A percentile compares a stretch with the other conserved stretches of the same genome.
Evolutionary conservation across 2,329 filamentous ascomycete genomes (phyloP).

Genomic region (Xylariales sp.): DNA sequence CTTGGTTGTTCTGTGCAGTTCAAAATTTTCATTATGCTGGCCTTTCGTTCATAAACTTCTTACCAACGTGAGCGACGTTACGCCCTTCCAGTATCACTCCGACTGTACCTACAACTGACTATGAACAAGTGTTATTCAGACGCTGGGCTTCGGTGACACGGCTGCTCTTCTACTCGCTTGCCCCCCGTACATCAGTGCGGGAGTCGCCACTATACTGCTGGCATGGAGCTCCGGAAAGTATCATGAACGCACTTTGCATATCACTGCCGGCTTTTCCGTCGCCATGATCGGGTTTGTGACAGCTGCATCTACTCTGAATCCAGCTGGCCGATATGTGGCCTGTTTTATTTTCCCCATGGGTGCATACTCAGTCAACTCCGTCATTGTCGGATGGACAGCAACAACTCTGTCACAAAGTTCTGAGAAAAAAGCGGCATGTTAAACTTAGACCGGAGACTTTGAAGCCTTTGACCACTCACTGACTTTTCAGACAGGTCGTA

Average conservation of each 20-base stretch:
- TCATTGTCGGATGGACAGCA: constrained; percentile 42
- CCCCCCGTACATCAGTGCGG: constrained; percentile 47
- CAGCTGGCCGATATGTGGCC: constrained; percentile 34
- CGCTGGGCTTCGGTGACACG: constrained; percentile 43
- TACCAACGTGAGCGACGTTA: constrained; percentile 25
- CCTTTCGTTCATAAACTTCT: constrained; percentile 27
- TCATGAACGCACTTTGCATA: constrained; percentile 46
- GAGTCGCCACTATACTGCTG: constrained; percentile 38
- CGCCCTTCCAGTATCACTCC: constrained; percentile 27
- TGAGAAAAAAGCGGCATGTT: constrained; percentile 41
- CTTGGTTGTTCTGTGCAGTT: constrained; percentile 49
- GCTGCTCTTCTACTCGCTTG: constrained; percentile 48
- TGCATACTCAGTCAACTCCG: constrained; percentile 40
- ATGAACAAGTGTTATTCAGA: constrained; percentile 38
- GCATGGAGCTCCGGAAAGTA: constrained; percentile 45
- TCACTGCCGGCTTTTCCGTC: constrained; percentile 36
- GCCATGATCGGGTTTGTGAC: constrained; percentile 39
- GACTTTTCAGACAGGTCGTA: constrained; percentile 30
- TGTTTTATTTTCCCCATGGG: constrained; percentile 39
- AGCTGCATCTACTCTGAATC: constrained; percentile 32
- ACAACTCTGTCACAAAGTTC: constrained; percentile 41
- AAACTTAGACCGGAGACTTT: no score
- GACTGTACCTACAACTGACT: not conserved
- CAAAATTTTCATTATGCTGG: constrained; percentile 23
- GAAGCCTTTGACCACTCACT: no score